Conservation (phyloP, 768 basidiomycete species). For the Trametes gibbosa region DNA sequence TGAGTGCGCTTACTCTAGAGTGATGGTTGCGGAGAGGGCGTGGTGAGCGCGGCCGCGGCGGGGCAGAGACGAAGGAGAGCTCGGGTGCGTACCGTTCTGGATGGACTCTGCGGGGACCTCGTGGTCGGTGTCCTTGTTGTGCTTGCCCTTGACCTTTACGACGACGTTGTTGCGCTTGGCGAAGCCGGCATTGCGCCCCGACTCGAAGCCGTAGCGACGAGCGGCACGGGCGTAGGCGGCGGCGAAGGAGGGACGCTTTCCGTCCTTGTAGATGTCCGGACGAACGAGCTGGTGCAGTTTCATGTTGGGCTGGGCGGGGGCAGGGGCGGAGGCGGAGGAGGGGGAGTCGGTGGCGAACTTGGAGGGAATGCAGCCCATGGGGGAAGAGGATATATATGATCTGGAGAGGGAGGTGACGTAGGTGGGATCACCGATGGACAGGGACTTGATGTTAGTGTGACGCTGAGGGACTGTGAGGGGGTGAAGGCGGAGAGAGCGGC, state of each 20-base stretch:
- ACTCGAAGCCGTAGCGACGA: conserved; percentile 29
- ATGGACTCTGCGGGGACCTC: conserved; percentile 31
- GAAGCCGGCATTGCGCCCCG: conserved; percentile 27
- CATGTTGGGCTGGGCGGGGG: background rate
- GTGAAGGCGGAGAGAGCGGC: no score
- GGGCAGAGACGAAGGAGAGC: no score
- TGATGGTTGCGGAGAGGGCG: background rate
- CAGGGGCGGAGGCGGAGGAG: background rate
- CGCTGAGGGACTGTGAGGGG: background rate
- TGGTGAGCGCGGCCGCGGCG: background rate
- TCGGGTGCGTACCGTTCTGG: conserved; percentile 28
- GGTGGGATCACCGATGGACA: background rate
- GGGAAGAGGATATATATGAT: background rate
- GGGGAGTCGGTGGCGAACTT: conserved; percentile 2
- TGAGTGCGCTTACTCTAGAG: conserved; percentile 19
- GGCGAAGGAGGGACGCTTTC: conserved; percentile 28
- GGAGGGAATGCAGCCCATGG: conserved; percentile 17
- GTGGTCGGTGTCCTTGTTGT: conserved; percentile 27
- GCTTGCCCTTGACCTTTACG: conserved; percentile 25
- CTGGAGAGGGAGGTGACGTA: background rate
- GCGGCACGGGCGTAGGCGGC: conserved; percentile 31
- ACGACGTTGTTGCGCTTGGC: conserved; percentile 30
- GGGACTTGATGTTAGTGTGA: background rate
- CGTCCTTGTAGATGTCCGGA: conserved; percentile 22
- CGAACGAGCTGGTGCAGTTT: conserved; percentile 25